Evolutionary conservation across 495 filamentous ascomycete species (phyloP).

Genomic region (Podospora pseudocomata): DNA sequence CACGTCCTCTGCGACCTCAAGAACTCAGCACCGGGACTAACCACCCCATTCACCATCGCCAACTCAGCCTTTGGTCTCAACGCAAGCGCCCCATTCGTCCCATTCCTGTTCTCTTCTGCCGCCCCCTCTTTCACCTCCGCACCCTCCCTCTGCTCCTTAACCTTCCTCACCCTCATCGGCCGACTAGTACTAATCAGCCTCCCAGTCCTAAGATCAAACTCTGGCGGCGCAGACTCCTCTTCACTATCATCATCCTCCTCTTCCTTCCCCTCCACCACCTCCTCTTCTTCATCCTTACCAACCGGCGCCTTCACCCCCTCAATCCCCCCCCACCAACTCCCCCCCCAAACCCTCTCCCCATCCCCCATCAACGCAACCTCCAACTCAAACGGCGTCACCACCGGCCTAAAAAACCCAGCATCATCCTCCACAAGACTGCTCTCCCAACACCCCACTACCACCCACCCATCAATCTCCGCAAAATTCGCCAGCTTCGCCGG

Average conservation of each 20-base stretch:
- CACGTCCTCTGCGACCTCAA: constrained; percentile 79
- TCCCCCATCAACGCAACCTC: constrained; percentile 68
- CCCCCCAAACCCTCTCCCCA: constrained; percentile 67
- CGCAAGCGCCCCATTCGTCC: constrained; percentile 43
- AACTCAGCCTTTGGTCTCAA: constrained; percentile 66
- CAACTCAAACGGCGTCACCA: constrained; percentile 92
- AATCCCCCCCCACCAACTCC: constrained; percentile 73
- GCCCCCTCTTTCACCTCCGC: not conserved
- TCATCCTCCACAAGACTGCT: constrained; percentile 81
- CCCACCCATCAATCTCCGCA: constrained; percentile 90
- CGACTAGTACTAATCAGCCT: constrained; percentile 77
- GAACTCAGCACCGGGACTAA: constrained; percentile 90
- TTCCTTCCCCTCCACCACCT: constrained; percentile 14
- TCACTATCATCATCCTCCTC: constrained; percentile 29
- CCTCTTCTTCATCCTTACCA: constrained; percentile 4
- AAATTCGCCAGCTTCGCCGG: constrained; percentile 97
- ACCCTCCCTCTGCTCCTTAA: not conserved
- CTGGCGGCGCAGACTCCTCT: constrained; percentile 64
- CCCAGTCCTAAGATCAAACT: constrained; percentile 88
- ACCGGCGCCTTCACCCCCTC: constrained; percentile 43
- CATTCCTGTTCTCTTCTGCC: constrained; percentile 19
- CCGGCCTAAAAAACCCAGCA: constrained; percentile 72
- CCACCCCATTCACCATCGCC: constrained; percentile 68
- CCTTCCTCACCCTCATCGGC: constrained; percentile 56
- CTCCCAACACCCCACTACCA: constrained; percentile 98